phyloP scores from a whole-genome alignment of 805 yeast species.

The Martiniozyma abietophila region DNA sequence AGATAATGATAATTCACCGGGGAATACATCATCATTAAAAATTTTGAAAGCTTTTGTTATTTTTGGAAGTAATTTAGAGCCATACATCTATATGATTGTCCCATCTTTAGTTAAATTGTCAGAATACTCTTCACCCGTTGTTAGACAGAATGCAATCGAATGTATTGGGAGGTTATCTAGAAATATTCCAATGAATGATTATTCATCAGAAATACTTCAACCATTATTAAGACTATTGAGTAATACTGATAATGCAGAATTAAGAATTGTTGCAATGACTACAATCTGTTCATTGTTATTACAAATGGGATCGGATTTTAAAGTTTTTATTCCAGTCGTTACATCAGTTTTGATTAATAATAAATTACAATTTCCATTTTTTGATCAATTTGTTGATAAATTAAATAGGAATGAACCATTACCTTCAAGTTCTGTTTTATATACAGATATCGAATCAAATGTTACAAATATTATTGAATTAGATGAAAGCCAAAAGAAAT shows the following conservation, averaged over 20 bases:
- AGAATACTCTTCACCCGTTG: slow-evolving; percentile 54
- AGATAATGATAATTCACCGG: slow-evolving; percentile 59
- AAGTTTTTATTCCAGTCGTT: slow-evolving; percentile 78
- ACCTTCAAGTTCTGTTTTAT: slow-evolving; percentile 66
- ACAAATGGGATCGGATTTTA: slow-evolving; percentile 79
- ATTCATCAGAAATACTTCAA: slow-evolving; percentile 86
- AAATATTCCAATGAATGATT: slow-evolving; percentile 64
- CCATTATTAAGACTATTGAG: slow-evolving; percentile 66
- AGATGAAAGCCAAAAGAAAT: slow-evolving; percentile 61
- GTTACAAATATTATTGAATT: slow-evolving; percentile 45
- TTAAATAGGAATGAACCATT: slow-evolving; percentile 77
- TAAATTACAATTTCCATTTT: slow-evolving; percentile 60
- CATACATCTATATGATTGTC: slow-evolving; percentile 76
- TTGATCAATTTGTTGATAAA: slow-evolving; percentile 74
- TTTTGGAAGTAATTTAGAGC: slow-evolving; percentile 83
- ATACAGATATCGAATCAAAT: slow-evolving; percentile 39
- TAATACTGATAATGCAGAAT: slow-evolving; percentile 35
- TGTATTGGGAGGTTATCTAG: slow-evolving; percentile 76
- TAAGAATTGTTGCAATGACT: slow-evolving; percentile 59
- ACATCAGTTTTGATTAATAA: slow-evolving; percentile 55
- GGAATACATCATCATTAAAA: slow-evolving; percentile 53
- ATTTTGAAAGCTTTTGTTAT: slow-evolving; percentile 77
- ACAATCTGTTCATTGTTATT: slow-evolving; percentile 67
- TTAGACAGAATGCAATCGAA: slow-evolving; percentile 68
- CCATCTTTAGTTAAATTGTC: slow-evolving; percentile 78